Evolutionary conservation across 139 green algal species (phyloP), one percentile per base, ranked within the genome.

Genomic region (Gonium pectorale): DNA sequence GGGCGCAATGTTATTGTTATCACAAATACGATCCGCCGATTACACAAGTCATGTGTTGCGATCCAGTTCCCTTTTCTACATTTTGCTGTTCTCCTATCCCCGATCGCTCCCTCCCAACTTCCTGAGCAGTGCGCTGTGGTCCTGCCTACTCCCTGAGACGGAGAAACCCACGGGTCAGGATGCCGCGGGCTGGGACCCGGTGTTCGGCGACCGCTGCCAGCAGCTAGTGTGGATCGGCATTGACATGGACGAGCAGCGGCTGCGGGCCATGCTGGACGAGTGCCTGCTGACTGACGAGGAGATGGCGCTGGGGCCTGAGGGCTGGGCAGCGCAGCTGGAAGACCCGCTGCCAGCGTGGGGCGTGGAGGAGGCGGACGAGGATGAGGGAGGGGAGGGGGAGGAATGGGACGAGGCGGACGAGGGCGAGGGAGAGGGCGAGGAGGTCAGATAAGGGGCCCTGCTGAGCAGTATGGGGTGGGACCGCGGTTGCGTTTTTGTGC

Each of bases 171-270:
- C 51, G 51, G 72, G 72, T 60, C 51, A 80, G 22, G 77, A 73
- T 22, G 2, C 60, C 24, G 62, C 33, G 3, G 71, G 60, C 40
- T 93, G 90, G 90, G 54, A 93, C 41, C 62, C 67, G 7, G 29
- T 70, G 69, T 93, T 86, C 86, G 90, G 89, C 29, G 86, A 92
- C 73, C 73, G 89, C n/a, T 90, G 93, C 63, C 94, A 97, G 87
- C 92, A 97, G 91, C 75, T 97, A 38, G 94, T 97, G 54, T 96
- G 94, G 88, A 97, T 97, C 41, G 90, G 94, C 40, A 84, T 93
- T 6, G 66, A 73, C 38, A 88, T 97, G 89, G 88, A 97, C 35
- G 86, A 92, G 67, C 27, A 64, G 7, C 79, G 33, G 11, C 68
- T 97, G 11, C 67, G 44, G 3, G 73, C 43, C 0, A 94, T 93